Evolutionary conservation across 2,329 filamentous ascomycete species (phyloP), one percentile per base, ranked within the genome.

Genomic region (Aureobasidium sp.): DNA sequence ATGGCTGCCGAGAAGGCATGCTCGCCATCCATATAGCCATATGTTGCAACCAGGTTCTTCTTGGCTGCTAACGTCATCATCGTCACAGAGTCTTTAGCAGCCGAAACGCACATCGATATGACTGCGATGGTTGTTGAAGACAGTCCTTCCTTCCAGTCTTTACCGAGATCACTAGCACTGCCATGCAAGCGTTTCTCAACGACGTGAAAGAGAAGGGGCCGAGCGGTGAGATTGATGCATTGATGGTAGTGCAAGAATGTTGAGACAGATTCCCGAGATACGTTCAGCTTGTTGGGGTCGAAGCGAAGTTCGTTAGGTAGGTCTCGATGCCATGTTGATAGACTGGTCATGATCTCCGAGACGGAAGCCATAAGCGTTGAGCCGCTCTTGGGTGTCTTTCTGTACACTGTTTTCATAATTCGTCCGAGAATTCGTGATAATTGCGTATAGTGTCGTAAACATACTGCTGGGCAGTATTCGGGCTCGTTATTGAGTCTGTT

Each of bases 11-110:
- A 81, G 65, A 83, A 82, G 27, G 78, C 76, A 65, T 83, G 81
- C 63, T 84, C 81, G 16, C 79, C 78, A 62, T 84, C 81, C 73
- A 83, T 81, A 67, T 82, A 84, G 29, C 81, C 81, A 65, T 81
- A 83, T 0, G 81, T 83, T 25, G 81, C 79, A 10, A 82, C 75
- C 10, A 83, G 73, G 61, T 82, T 76, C 62, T 79, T 76, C 64
- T 78, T 76, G 1, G 77, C 71, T 1, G 80, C 79, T 14, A 76
- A 72, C 42, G 75, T 73, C 77, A 82, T 81, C 51, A 82, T 78
- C 25, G 75, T 71, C 21, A 78, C 77, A 4, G 77, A 80, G 29
- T 78, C 78, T n/a, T 77, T 75, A 8, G 80, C 81, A 3, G 80
- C 80, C 1, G 73, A 72, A 36, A 83, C 75, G 57, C 81, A 82